Base-by-base conservation (phyloP, 176 grass and related monocot species). In the Panicum miliaceum region DNA sequence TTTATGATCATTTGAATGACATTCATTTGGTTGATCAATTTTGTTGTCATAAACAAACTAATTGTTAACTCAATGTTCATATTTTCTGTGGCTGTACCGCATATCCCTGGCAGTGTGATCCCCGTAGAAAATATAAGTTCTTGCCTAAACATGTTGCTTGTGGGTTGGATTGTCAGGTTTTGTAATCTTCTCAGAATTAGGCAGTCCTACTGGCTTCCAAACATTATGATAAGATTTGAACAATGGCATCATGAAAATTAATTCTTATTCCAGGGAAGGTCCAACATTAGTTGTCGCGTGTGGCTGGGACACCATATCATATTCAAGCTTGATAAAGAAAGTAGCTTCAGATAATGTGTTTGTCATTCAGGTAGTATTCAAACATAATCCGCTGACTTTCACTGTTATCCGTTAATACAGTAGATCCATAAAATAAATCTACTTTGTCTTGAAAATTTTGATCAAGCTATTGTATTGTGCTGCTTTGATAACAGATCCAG, bases 251-350 rank as follows among this genome's bases (percentile, higher is more conserved):
- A 73, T 73, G 26, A 82, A 40, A 46, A 57, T 75, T 71, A 41
- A 41, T 68, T 82, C 51, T 82, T 54, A 60, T 88, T 93, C 52
- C 82, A 95, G 91, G 89, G 92, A 95, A 89, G 96, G 96, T 4
- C 96, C 89, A 61, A 89, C 88, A 26, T 82, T 98, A 82, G 85
- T 98, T 48, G 85, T 98, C 85, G 91, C 96, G 25, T 93, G 89
- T 90, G 96, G 96, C 56, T 85, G 91, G 61, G 96, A 98, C 63
- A 98, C 92, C 3, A 79, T 98, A 74, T 89, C 96, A 85, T 85
- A 93, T 80, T 89, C 96, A 83, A 98, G 92, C 80, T 87, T 88
- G 59, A 90, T 98, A 77, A 93, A 85, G 86, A 78, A 88, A 76
- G 54, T 93, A 82, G 89, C 91, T 71, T 71, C 84, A 64, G 91